Conservation (phyloP, 2,329 filamentous ascomycete genomes). For the Pseudonectria buxi region DNA sequence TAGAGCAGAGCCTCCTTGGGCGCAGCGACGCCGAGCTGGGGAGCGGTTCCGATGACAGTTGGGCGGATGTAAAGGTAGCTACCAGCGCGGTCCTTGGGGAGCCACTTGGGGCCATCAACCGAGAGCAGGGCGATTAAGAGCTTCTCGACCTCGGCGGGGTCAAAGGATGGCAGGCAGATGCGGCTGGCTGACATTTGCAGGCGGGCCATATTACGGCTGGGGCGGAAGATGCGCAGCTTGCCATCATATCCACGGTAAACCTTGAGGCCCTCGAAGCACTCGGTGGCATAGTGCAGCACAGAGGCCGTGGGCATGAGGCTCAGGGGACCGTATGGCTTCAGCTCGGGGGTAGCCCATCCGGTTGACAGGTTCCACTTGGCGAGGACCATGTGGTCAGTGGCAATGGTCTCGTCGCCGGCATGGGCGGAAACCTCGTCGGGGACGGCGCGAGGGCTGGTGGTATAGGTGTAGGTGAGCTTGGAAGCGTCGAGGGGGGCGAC, state of each 20-base stretch:
- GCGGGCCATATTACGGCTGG: conserved; percentile 62
- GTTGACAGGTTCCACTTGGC: conserved; percentile 55
- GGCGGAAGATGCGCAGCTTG: conserved; percentile 70
- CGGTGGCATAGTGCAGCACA: conserved; percentile 80
- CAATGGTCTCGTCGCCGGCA: conserved; percentile 45
- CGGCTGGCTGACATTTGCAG: conserved; percentile 54
- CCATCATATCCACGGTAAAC: conserved; percentile 73
- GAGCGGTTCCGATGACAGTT: conserved; percentile 76
- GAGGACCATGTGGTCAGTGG: conserved; percentile 86
- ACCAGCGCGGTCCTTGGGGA: conserved; percentile 62
- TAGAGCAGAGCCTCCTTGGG: conserved; percentile 84
- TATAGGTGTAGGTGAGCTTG: conserved; percentile 50
- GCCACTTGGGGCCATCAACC: conserved; percentile 71
- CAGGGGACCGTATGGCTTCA: conserved; percentile 72
- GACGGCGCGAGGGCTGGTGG: conserved; percentile 43
- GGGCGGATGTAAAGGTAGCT: conserved; percentile 79
- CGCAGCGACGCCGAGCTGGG: conserved; percentile 71
- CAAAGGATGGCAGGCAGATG: conserved; percentile 69
- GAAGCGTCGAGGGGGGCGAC: conserved; percentile 56
- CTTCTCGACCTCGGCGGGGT: conserved; percentile 63
- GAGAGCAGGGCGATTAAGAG: conserved; percentile 66
- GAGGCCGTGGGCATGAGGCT: conserved; percentile 74
- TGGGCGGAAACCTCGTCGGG: conserved; percentile 43
- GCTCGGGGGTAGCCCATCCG: conserved; percentile 68
- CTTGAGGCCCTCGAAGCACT: conserved; percentile 84